These are phyloP conservation scores for Fusarium sp. DNA, from an alignment of 2,329 filamentous ascomycete species.

Conservation along the genomic window DNA sequence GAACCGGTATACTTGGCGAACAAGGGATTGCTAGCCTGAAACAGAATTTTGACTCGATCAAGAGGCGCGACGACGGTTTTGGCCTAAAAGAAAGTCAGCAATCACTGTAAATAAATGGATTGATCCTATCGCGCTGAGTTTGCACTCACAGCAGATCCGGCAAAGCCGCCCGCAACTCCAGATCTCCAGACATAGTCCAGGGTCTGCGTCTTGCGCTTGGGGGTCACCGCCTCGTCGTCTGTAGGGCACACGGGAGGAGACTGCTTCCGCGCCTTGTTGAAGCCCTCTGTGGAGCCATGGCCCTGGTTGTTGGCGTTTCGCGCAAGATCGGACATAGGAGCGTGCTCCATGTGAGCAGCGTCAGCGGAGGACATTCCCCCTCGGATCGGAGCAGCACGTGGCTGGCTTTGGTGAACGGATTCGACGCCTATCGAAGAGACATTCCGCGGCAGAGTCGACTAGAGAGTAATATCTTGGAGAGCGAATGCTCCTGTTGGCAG, in stretches of 20 bases:
- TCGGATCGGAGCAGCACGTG: conserved; percentile 34
- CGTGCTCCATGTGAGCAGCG: conserved; percentile 66
- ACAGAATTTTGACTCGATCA: conserved; percentile 98
- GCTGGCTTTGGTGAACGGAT: conserved; percentile 32
- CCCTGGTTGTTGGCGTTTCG: conserved; percentile 47
- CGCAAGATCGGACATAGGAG: conserved; percentile 65
- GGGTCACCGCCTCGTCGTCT: conserved; percentile 57
- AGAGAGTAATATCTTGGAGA: conserved; percentile 3
- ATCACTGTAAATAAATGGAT: background rate
- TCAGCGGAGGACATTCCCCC: conserved; percentile 66
- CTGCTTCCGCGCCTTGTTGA: conserved; percentile 43
- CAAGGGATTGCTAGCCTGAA: conserved; percentile 93
- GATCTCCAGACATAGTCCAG: conserved; percentile 86
- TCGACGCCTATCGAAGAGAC: conserved; percentile 36
- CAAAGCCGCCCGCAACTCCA: conserved; percentile 87
- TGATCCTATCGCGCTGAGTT: background rate
- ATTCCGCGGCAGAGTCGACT: conserved; percentile 34
- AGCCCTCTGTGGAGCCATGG: conserved; percentile 36
- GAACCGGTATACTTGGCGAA: conserved; percentile 93
- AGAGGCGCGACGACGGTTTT: conserved; percentile 96
- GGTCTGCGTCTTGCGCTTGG: conserved; percentile 68
- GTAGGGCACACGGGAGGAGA: conserved; percentile 58
- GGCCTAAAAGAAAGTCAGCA: conserved; percentile 64
- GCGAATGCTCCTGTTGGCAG: background rate
- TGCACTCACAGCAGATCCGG: conserved; percentile 85